phyloP scores from a whole-genome alignment of 164 flowering plant genomes.

The Litsea cubeba region DNA sequence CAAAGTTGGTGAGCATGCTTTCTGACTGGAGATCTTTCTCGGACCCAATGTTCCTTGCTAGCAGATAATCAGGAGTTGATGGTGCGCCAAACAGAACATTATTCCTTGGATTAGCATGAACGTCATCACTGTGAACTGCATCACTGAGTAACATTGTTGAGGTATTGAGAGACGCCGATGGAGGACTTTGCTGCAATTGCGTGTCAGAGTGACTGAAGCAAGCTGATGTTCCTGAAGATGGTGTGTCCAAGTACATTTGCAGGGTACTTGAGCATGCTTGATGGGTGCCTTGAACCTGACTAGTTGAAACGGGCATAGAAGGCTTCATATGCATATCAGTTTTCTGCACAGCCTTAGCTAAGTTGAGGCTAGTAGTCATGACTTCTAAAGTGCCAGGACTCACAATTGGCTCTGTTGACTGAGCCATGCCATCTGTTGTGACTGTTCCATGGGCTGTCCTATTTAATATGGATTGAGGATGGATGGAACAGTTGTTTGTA shows the following conservation, averaged over 20 bases:
- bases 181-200: conserved; percentile 48
- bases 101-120: conserved; percentile 52
- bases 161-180: conserved; percentile 40
- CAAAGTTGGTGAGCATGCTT: conserved; percentile 47
- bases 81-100: conserved; percentile 57
- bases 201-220: conserved; percentile 67
- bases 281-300: conserved; percentile 30
- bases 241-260: conserved; percentile 70
- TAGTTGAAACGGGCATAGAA: conserved; percentile 44
- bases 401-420: conserved; percentile 46
- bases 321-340: conserved; percentile 45
- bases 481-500: conserved; percentile 49
- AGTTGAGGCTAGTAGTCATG: conserved; percentile 30
- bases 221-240: conserved; percentile 85
- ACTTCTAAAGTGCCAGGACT: conserved; percentile 48
- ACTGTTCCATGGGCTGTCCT: conserved; percentile 26
- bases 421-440: conserved; percentile 53
- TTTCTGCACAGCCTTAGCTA: conserved; percentile 50
- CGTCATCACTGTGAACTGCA: conserved; percentile 49
- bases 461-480: conserved; percentile 35
- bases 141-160: conserved; percentile 57
- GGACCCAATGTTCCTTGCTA: conserved; percentile 41
- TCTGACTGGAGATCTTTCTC: conserved; percentile 60
- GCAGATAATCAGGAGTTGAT: conserved; percentile 46
- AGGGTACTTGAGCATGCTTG: conserved; percentile 39